Base-by-base conservation (phyloP, 2,329 filamentous ascomycete species). In the Penicillium sp. region DNA sequence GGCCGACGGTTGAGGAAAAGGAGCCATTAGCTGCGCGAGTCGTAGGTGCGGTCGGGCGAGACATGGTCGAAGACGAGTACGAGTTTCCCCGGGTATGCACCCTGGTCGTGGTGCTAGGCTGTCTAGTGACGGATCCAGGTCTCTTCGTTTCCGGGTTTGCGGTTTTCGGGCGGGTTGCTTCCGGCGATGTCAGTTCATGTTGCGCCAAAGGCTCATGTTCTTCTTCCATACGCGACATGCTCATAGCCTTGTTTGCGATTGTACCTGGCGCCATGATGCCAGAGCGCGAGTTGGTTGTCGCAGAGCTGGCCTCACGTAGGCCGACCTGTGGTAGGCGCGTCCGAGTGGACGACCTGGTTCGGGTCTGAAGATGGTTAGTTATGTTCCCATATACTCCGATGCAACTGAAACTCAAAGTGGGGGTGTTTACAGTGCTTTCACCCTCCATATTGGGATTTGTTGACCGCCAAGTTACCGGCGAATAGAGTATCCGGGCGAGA, bases 1-100 rank as follows among this genome's bases (percentile, higher is more conserved):
- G 73, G 1, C 82, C 80, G 26, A 81, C 65, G 59, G 79, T 84
- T 53, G 75, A 78, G 13, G 78, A 74, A 54, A 82, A 81, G 53
- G 72, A 74, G 54, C 70, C 75, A 46, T 71, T 70, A 43, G 71
- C 67, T 49, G 70, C 65, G 56, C 74, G 73, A 31, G 70, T 70
- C 17, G 70, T 67, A 26, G 75, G 72, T 6, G 73, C 69, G 6
- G 71, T 63, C 9, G 63, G 63, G 46, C 69, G 63, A 10, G 68
- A 67, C 29, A 66, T 60, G 32, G 65, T 64, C 0, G 69, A 70
- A 4, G 69, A 68, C 10, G 68, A 59, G 42, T 61, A 61, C 3
- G 65, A 63, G 53, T 65, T 69, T 13, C 61, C 58, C 6, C 64
- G 34, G 71, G 66, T 56, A 72, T 74, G 49, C 68, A 63, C 48